Percentiles rank a stretch among this genome's conserved stretches.
Conservation (phyloP, 129 eudicot genomes). For the Daucus carota region DNA sequence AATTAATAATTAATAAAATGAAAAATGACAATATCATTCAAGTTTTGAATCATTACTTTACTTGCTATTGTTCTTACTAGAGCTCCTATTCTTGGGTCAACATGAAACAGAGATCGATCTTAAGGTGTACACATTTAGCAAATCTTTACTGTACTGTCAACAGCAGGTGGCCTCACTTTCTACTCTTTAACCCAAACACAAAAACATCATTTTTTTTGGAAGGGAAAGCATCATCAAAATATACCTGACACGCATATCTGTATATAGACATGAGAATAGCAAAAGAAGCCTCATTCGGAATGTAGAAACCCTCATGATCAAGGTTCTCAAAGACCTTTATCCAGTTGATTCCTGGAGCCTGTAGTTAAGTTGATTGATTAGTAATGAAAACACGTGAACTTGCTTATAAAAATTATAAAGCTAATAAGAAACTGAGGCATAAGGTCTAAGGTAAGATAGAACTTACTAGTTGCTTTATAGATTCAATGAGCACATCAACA, state of each 20-base stretch:
- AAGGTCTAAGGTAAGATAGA: not conserved
- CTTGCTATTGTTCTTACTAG: not conserved
- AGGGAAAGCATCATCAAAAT: not conserved
- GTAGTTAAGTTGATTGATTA: not conserved
- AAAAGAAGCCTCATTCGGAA: slow-evolving; percentile 70
- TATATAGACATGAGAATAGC: slow-evolving; percentile 55
- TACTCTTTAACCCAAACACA: no score
- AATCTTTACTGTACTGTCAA: no score
- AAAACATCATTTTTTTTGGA: not conserved
- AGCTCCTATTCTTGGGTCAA: not conserved
- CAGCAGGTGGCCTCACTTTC: no score
- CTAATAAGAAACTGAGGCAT: not conserved
- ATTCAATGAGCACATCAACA: slow-evolving; percentile 62
- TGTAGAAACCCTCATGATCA: slow-evolving; percentile 84
- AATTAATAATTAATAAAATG: no score
- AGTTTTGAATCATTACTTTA: not conserved
- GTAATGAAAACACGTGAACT: not conserved
- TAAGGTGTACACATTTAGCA: not conserved
- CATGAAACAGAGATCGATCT: not conserved
- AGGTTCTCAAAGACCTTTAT: slow-evolving; percentile 61
- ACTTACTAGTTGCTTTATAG: slow-evolving; percentile 75
- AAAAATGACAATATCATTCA: not conserved
- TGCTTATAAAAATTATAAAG: not conserved
- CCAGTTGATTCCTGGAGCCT: slow-evolving; percentile 94
- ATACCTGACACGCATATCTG: slow-evolving; percentile 74